Evolutionary conservation across 805 yeast species (phyloP), one percentile per base, ranked within the genome.

Genomic region (Pichia eremophila): DNA sequence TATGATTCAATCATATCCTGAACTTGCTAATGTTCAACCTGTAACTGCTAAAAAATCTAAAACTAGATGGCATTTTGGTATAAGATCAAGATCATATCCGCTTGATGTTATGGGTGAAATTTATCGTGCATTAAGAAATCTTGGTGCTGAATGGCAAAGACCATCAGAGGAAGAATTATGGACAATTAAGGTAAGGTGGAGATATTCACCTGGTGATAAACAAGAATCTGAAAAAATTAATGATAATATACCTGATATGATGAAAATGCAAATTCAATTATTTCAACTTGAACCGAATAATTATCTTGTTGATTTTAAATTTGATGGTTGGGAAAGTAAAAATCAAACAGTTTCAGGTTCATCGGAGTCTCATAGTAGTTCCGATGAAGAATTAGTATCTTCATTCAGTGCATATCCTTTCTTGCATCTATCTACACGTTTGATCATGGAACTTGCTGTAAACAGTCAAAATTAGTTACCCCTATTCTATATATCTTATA

Each of bases 31-130:
- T 19, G 57, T 67, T n/a, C 70, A 69, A 39, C 68, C 78, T 8
- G 74, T 80, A 45, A 66, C 77, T 0, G 74, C 84, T 42, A 89
- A 91, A 64, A 88, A 87, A 64, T 85, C 91, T 51, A 91, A 89
- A 66, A 87, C 96, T 8, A 81, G 95, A 66, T 93, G 99, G 99
- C 99, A 93, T 71, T 93, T 93, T 62, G 99, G 99, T 54, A 93
- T 93, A 51, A 75, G 99, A 62, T 88, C 96, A 9, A 75, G 97
- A 58, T 87, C 96, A 1, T 93, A 93, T 62, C 98, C 99, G 34
- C 72, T 93, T 57, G 99, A 93, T 65, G 99, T 93, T 4, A 93
- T 93, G 98, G 96, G 97, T 28, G 99, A 93, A 63, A 90, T 93
- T 40, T 93, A 93, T 67, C 75, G 96, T 42, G 98, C 98, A 1